Base-by-base conservation (phyloP, 1,284 basidiomycete species). In the Coniferiporia sulphurascens region DNA sequence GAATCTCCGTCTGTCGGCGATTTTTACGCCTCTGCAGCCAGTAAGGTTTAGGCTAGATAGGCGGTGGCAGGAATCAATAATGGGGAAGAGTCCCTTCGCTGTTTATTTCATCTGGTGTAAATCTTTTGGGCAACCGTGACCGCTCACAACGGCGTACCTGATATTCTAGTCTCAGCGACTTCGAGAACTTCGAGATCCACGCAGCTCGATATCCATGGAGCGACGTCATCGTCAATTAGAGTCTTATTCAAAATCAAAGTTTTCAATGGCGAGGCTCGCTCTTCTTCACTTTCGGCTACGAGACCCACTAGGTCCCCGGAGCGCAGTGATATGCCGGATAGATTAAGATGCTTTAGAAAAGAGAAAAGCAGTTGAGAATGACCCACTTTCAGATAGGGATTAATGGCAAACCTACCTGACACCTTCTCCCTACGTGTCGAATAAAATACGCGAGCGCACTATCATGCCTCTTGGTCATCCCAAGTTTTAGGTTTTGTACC, bases 401-500 rank as follows among this genome's bases (percentile, higher is more conserved):
- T 12, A 46, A 44, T 38, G 44, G n/a, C 19, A 10, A 0, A 55
- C 72, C 21, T 62, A 82, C 86, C 75, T 79, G 85, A 74, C 84
- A 84, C 53, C 71, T 78, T 60, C 83, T 73, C 12, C 87, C 86
- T 15, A 87, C 80, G 17, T 69, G 71, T 49, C 68, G 64, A 22
- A 89, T 66, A 63, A 88, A 81, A 27, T 76, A 67, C 2, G 69
- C 64, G 7, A 88, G 66, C 3, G 79, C 71, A 4, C 73, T 67
- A 21, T 72, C 65, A n/a, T 63, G 63, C 22, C 70, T 69, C 8
- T 73, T 69, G 0, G 70, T 69, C 5, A 55, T 13, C 9, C 84
- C 82, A 21, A 89, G 68, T 62, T 84, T 86, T 3, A 75, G 74
- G 65, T 89, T 89, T 9, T 82, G 82, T 2, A 85, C 83, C 7